Evolutionary conservation across 1,284 basidiomycete species (phyloP).

Genomic region (Cutaneotrichosporon cavernicola): DNA sequence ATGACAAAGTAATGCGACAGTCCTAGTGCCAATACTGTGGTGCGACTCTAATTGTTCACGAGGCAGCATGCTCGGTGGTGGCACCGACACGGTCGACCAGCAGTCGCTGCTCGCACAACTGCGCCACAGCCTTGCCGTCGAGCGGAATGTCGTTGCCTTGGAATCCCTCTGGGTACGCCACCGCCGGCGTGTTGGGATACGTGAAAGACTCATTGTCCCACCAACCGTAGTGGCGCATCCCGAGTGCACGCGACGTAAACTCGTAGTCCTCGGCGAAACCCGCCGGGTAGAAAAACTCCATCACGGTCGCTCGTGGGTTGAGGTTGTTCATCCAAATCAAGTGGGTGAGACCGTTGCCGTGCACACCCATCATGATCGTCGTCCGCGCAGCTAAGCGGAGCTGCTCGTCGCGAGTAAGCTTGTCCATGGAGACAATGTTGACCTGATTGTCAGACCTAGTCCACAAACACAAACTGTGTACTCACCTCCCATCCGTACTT

Average conservation of each 20-base stretch:
- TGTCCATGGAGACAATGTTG: constrained; percentile 78
- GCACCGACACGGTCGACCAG: constrained; percentile 35
- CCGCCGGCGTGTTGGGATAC: constrained; percentile 56
- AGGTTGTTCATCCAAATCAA: constrained; percentile 68
- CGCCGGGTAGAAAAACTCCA: constrained; percentile 61
- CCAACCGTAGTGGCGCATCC: constrained; percentile 70
- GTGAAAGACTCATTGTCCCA: constrained; percentile 72
- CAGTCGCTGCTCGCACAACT: constrained; percentile 49
- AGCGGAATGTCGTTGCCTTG: constrained; percentile 59
- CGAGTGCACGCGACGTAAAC: constrained; percentile 62
- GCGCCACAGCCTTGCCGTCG: constrained; percentile 53
- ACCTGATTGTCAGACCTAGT: constrained; percentile 45
- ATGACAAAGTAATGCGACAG: constrained; percentile 10
- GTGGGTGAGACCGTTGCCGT: constrained; percentile 73
- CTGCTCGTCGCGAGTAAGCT: constrained; percentile 72
- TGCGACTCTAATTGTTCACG: not conserved
- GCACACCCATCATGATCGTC: constrained; percentile 75
- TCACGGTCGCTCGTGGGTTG: constrained; percentile 53
- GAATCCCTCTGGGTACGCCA: constrained; percentile 54
- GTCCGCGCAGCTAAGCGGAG: constrained; percentile 72
- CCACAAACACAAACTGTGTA: not conserved
- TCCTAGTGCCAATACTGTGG: not conserved
- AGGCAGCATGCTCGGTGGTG: constrained; percentile 1
- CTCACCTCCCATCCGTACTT: constrained; percentile 69
- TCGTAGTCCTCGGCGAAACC: constrained; percentile 81